Percentiles rank a stretch among this genome's conserved stretches.
These are phyloP conservation scores for Globisporangium recalcitrans DNA, from an alignment of 352 stramenopile species.

Conservation along the genomic window DNA sequence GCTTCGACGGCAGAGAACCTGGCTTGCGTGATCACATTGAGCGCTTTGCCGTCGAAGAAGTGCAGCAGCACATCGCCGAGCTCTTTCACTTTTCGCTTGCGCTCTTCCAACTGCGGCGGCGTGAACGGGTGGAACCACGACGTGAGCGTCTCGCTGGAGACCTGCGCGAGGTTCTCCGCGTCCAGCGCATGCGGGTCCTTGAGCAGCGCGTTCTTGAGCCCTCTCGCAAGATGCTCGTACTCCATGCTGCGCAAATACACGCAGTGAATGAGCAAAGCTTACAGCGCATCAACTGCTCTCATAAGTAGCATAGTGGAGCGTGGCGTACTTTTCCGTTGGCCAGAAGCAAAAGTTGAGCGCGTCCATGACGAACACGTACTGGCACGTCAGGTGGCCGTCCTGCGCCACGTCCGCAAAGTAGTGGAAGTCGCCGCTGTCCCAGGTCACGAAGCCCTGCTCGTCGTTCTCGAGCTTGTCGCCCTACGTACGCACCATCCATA, in stretches of 20 bases:
- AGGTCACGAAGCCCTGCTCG: slow-evolving; percentile 46
- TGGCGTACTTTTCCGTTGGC: slow-evolving; percentile 56
- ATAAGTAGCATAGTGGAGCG: not conserved
- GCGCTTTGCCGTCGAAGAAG: slow-evolving; percentile 39
- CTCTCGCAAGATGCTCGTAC: slow-evolving; percentile 81
- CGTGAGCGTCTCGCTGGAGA: slow-evolving; percentile 37
- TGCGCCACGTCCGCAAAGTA: slow-evolving; percentile 69
- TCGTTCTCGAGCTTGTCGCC: slow-evolving; percentile 29
- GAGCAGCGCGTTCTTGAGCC: slow-evolving; percentile 65
- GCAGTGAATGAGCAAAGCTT: not conserved
- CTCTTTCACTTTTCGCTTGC: slow-evolving; percentile 53
- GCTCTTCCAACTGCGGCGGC: slow-evolving; percentile 56
- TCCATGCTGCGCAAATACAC: slow-evolving; percentile 50
- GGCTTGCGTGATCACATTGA: slow-evolving; percentile 51
- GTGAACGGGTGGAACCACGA: slow-evolving; percentile 66
- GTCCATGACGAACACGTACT: slow-evolving; percentile 88
- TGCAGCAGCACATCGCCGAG: slow-evolving; percentile 44
- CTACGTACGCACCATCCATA: slow-evolving; percentile 16
- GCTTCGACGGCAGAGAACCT: slow-evolving; percentile 54
- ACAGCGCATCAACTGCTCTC: not conserved
- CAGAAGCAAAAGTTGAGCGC: slow-evolving; percentile 91
- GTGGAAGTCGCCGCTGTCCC: slow-evolving; percentile 80
- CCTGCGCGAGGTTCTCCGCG: slow-evolving; percentile 34
- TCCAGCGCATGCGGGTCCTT: slow-evolving; percentile 53
- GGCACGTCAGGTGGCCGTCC: slow-evolving; percentile 69